Percentiles rank a stretch among this genome's conserved stretches.
Conservation (phyloP, 2,329 filamentous ascomycete species). For the Penicillium italicum region DNA sequence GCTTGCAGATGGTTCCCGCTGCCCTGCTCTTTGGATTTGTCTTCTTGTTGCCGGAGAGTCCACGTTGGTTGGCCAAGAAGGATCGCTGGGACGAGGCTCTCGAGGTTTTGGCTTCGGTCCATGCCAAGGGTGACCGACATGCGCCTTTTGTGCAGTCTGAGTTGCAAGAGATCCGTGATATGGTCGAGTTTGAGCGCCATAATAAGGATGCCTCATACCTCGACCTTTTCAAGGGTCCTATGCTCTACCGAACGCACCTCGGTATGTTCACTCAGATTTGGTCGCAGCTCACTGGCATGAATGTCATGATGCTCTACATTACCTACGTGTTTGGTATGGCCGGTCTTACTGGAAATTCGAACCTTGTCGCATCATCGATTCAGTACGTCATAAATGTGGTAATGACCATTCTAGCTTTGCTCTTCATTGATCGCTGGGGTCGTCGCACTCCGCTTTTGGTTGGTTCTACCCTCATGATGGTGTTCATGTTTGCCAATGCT, state of each 20-base stretch:
- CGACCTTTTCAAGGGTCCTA: slow-evolving; percentile 67
- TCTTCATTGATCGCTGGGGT: slow-evolving; percentile 73
- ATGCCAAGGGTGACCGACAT: slow-evolving; percentile 62
- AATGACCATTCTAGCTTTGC: slow-evolving; percentile 73
- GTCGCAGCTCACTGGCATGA: slow-evolving; percentile 74
- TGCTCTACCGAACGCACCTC: slow-evolving; percentile 70
- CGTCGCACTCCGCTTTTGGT: slow-evolving; percentile 64
- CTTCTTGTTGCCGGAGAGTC: slow-evolving; percentile 52
- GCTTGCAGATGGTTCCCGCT: slow-evolving; percentile 62
- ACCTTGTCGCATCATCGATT: slow-evolving; percentile 65
- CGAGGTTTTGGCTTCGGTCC: slow-evolving; percentile 53
- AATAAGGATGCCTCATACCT: slow-evolving; percentile 67
- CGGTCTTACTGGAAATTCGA: slow-evolving; percentile 56
- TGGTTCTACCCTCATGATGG: slow-evolving; percentile 61
- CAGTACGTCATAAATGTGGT: slow-evolving; percentile 76
- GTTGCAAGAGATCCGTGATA: slow-evolving; percentile 68
- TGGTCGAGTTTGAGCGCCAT: slow-evolving; percentile 67
- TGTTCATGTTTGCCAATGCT: slow-evolving; percentile 42
- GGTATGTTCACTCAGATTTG: slow-evolving; percentile 72
- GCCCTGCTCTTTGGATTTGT: slow-evolving; percentile 57
- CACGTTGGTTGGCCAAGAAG: slow-evolving; percentile 61
- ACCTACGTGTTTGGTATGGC: slow-evolving; percentile 66
- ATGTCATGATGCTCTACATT: slow-evolving; percentile 71
- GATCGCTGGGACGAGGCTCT: slow-evolving; percentile 56
- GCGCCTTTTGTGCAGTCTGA: slow-evolving; percentile 65